Evolutionary conservation across 768 basidiomycete species (phyloP).

Genomic region (Amanita rubescens): DNA sequence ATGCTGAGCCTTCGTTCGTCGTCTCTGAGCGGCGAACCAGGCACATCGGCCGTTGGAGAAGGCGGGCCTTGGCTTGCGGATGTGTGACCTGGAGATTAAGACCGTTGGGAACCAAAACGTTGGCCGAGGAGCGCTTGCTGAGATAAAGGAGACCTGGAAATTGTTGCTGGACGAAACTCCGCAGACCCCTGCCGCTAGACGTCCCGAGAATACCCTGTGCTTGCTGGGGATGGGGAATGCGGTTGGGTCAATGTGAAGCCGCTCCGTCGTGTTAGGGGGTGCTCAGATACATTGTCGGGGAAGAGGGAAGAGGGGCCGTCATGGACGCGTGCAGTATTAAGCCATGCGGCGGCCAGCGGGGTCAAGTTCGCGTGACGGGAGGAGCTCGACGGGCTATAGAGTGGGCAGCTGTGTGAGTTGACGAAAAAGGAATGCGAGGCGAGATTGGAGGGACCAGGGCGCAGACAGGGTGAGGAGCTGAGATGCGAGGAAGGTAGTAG

Average conservation of each 20-base stretch:
- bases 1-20: constrained; percentile 22
- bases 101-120: constrained; percentile 6
- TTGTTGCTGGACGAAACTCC: constrained; percentile 12
- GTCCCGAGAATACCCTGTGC: not conserved
- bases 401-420: constrained; percentile 37
- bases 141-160: constrained; percentile 8
- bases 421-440: constrained; percentile 22
- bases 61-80: constrained; percentile 8
- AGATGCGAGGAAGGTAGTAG: no score
- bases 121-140: constrained; percentile 14
- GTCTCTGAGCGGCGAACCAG: constrained; percentile 23
- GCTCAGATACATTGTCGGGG: constrained; percentile 36
- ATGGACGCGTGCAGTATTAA: constrained; percentile 29
- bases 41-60: constrained; percentile 9
- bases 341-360: constrained; percentile 79
- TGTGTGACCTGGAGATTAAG: not conserved
- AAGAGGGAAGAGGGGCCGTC: no score
- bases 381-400: constrained; percentile 66
- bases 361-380: constrained; percentile 55
- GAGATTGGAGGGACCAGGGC: constrained; percentile 20
- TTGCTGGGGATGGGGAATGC: not conserved
- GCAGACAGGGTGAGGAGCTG: constrained; percentile 12
- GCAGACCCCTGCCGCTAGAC: not conserved
- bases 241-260: constrained; percentile 6
- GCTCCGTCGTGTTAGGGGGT: constrained; percentile 28